phyloP scores from a whole-genome alignment of 2,329 filamentous ascomycete genomes.

The Ceratocystis ficicola region DNA sequence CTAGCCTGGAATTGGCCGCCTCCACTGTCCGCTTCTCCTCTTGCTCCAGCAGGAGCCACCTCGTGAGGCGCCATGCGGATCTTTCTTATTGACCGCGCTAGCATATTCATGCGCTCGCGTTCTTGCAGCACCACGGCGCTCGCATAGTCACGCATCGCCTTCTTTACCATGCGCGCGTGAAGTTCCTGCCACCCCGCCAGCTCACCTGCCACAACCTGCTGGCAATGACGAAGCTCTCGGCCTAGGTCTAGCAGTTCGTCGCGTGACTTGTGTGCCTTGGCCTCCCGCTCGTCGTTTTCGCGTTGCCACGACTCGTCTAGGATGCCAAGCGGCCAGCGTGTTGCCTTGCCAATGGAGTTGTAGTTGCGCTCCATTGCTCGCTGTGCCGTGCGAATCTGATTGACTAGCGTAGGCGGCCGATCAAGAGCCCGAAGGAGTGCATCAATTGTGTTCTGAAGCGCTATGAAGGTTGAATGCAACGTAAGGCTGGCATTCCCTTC shows the following conservation, averaged over 20 bases:
- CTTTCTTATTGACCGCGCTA: conserved; percentile 65
- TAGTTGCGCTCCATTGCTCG: conserved; percentile 68
- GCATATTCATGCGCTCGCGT: conserved; percentile 62
- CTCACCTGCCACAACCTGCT: conserved; percentile 84
- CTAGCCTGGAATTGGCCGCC: background rate
- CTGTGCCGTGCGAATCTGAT: conserved; percentile 59
- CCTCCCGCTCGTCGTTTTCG: conserved; percentile 71
- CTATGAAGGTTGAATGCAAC: conserved; percentile 65
- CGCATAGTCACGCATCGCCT: conserved; percentile 64
- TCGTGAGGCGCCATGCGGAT: conserved; percentile 30
- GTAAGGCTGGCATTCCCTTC: conserved; percentile 61
- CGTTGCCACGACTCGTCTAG: conserved; percentile 79
- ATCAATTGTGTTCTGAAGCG: conserved; percentile 71
- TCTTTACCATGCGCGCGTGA: conserved; percentile 63
- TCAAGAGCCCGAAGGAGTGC: conserved; percentile 70
- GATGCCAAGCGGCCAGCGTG: conserved; percentile 68
- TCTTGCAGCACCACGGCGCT: conserved; percentile 69
- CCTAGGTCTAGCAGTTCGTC: conserved; percentile 62
- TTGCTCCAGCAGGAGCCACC: background rate
- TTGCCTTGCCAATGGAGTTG: conserved; percentile 58
- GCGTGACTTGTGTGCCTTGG: conserved; percentile 58
- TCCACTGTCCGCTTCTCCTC: background rate
- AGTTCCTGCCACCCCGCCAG: conserved; percentile 89
- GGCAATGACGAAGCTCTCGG: conserved; percentile 76
- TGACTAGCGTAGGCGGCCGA: conserved; percentile 66